Evolutionary conservation across 2,329 filamentous ascomycete species (phyloP).

Genomic region (Fusarium torreyae): DNA sequence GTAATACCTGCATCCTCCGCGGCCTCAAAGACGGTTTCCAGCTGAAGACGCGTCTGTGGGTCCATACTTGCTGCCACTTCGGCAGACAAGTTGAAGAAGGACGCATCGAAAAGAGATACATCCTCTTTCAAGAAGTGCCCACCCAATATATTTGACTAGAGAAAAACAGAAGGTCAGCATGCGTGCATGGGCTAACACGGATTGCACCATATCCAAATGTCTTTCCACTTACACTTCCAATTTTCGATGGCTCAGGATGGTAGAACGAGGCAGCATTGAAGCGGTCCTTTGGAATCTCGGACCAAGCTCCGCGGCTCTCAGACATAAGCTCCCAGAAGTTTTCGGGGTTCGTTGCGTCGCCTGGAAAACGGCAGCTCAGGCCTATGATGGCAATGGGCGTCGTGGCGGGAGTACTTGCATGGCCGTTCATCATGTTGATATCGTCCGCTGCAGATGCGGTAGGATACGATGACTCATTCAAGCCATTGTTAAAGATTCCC

Average conservation of each 20-base stretch:
- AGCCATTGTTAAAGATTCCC: not conserved
- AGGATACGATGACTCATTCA: not conserved
- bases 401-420: not conserved
- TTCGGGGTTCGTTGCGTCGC: not conserved
- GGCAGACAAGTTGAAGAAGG: slow-evolving; percentile 11
- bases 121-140: slow-evolving; percentile 13
- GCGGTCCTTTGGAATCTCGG: not conserved
- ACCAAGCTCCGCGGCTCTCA: not conserved
- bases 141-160: not conserved
- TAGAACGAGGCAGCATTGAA: slow-evolving; percentile 6
- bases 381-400: slow-evolving; percentile 26
- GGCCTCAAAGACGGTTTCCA: slow-evolving; percentile 20
- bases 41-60: slow-evolving; percentile 8
- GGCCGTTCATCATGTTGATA: not conserved
- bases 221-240: not conserved
- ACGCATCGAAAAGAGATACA: slow-evolving; percentile 8
- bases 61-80: slow-evolving; percentile 13
- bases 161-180: not conserved
- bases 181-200: not conserved
- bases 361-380: slow-evolving; percentile 11
- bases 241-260: slow-evolving; percentile 1
- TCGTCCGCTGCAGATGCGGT: not conserved
- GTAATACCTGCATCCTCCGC: slow-evolving; percentile 11
- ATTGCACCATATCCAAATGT: not conserved
- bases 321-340: slow-evolving; percentile 19